These are phyloP conservation scores for Eutrema japonicum DNA, from an alignment of 345 rosid genomes.

Conservation along the genomic window DNA sequence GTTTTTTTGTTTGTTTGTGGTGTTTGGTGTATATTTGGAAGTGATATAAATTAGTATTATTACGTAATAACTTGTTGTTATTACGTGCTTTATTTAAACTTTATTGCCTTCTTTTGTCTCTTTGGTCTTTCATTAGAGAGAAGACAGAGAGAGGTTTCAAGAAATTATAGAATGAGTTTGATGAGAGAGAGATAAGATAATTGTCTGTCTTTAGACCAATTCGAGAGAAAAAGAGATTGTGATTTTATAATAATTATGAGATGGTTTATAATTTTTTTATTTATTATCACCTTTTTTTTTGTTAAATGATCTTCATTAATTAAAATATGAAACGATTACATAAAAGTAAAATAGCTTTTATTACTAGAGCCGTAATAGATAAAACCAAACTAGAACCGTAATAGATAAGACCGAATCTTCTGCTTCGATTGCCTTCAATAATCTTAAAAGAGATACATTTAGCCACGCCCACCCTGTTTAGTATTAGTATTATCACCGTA, in stretches of 20 bases:
- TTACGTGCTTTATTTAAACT: slow-evolving; percentile 44
- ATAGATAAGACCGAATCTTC: too few species aligned
- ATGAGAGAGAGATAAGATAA: slow-evolving; percentile 21
- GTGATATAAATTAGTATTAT: slow-evolving; percentile 19
- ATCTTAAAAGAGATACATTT: too few species aligned
- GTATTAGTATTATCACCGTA: too few species aligned
- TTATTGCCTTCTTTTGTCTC: slow-evolving; percentile 33
- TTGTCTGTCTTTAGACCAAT: slow-evolving; percentile 25
- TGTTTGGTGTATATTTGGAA: slow-evolving; percentile 41
- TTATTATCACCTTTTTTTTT: not conserved
- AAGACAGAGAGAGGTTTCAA: slow-evolving; percentile 35
- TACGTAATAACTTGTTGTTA: slow-evolving; percentile 45
- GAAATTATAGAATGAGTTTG: slow-evolving; percentile 16
- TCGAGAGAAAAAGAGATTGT: slow-evolving; percentile 2
- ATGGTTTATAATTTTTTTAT: not conserved
- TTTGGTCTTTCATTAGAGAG: slow-evolving; percentile 24
- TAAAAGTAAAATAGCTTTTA: too few species aligned
- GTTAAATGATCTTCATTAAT: too few species aligned
- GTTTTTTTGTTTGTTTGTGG: not conserved
- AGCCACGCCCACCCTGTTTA: too few species aligned
- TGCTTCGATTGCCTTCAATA: too few species aligned
- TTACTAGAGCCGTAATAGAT: too few species aligned
- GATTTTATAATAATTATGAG: not conserved
- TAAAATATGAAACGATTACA: too few species aligned
- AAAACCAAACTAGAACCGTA: too few species aligned